Evolutionary conservation across 1,139 yeast genomes (phyloP), one percentile per base, ranked within the genome.

Genomic region (Suhomyces coccinellae): DNA sequence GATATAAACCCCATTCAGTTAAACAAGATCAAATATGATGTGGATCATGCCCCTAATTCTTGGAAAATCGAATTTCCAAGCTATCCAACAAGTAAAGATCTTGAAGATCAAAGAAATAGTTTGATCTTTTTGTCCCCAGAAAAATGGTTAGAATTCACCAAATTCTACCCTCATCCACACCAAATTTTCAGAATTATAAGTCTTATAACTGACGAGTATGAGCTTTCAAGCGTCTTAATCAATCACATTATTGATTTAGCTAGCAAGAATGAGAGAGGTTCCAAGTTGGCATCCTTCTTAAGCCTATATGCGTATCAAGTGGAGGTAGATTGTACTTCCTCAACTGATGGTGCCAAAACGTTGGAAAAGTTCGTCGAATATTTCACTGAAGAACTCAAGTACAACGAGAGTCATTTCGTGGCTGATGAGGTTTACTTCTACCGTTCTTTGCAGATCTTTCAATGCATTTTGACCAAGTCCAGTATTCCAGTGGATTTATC

Each of bases 361-460:
- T 56, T 59, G 48, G 67, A 67, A n/a, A 62, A 65, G 14, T 72
- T 79, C 45, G 54, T 73, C 3, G 46, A 54, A 0, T 72, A 71
- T 38, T 57, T 83, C 29, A 61, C 66, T 7, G 64, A 57, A 2
- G 65, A 69, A 3, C 52, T 82, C 5, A 11, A 37, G 13, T 29
- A 33, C 22, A 38, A 37, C 26, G 38, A 42, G 17, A 27, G 59
- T 2, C 28, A 31, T 22, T 20, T 43, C 6, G 28, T 36, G 40
- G 67, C 69, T 1, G 67, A 75, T 47, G 61, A 71, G 20, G 62
- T 68, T 3, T 83, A 83, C 80, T 77, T 79, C 53, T 71, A 79
- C 1, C 70, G 73, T 45, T 75, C 79, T 0, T 59, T 85, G 40
- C 61, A 69, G 12, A 71, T 80, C 3, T 68, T 78, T 41, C 83